Evolutionary conservation across 805 yeast species (phyloP), one percentile per base, ranked within the genome.

Genomic region (Kluyveromyces lactis): DNA sequence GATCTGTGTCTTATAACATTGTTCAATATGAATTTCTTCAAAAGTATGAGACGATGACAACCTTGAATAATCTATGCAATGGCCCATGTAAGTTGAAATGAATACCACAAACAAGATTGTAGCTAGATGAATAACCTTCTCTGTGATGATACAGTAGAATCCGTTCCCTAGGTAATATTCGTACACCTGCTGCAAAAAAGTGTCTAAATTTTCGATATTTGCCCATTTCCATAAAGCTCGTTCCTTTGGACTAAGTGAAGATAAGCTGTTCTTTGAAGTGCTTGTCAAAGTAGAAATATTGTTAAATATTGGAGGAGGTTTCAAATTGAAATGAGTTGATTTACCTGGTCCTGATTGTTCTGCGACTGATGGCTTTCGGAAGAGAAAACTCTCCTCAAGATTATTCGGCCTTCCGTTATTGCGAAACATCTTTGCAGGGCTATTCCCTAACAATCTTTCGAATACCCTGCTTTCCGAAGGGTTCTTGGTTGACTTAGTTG

Each of bases 221-320:
- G 97, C 95, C 97, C 98, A 92, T 44, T 86, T 72, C 86, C 97
- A 92, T 13, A 84, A 66, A 0, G 97, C 95, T 36, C 86, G 66
- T 54, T 89, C 96, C 43, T 68, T 67, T 1, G 84, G 75, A 37
- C 77, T 74, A 19, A 78, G 53, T 1, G 71, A 65, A 6, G 73
- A 71, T 6, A 71, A 38, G 34, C 47, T 47, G 37, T 48, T 47
- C 8, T 40, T 38, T 2, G 61, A 55, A 6, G 58, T 54, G 18
- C 44, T 52, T 16, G 52, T 55, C 18, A 59, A 39, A 11, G 52
- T 45, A 3, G 55, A 38, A 11, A 53, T 46, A 41, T 56, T 51
- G 33, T 46, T 46, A 10, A 55, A 31, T 8, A 55, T 40, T 34
- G 49, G 49, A n/a, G 58, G 60, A 19, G 43, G 48, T 28, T 41